Evolutionary conservation across 257 asterid species (phyloP).

Genomic region (Buddleja alternifolia): DNA sequence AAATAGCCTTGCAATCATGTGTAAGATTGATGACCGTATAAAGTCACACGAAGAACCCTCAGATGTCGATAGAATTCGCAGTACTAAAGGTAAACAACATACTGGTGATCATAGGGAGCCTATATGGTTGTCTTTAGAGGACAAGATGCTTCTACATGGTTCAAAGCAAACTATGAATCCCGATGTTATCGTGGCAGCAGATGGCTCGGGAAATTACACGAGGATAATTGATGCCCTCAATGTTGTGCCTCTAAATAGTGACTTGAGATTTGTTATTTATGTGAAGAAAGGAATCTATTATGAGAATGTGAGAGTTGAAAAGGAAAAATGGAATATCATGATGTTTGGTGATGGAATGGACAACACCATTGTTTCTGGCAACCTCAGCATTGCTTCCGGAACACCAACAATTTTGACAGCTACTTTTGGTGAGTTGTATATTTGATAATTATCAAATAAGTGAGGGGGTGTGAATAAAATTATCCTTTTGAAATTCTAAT

Average conservation of each 20-base stretch:
- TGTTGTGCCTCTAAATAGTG: constrained; percentile 23
- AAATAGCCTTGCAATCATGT: constrained; percentile 33
- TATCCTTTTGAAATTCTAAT: too few species aligned
- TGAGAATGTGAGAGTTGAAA: constrained; percentile 32
- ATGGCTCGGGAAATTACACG: constrained; percentile 38
- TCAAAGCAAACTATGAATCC: neutral
- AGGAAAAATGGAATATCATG: constrained; percentile 27
- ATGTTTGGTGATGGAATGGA: constrained; percentile 45
- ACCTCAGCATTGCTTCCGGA: constrained; percentile 17
- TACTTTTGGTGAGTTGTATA: constrained; percentile 29
- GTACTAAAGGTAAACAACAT: too few species aligned
- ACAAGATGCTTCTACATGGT: neutral
- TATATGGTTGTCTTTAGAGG: constrained; percentile 14
- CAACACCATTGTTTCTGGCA: constrained; percentile 31
- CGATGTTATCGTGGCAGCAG: constrained; percentile 40
- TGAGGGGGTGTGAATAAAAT: too few species aligned
- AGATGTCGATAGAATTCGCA: too few species aligned
- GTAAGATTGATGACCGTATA: constrained; percentile 2
- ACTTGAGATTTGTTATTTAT: constrained; percentile 28
- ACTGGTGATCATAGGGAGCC: neutral
- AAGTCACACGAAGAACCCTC: neutral
- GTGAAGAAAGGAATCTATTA: constrained; percentile 37
- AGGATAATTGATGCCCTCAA: constrained; percentile 37
- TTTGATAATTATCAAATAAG: too few species aligned
- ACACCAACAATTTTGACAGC: constrained; percentile 12